Percentiles rank a stretch among this genome's conserved stretches.
These are phyloP conservation scores for Amyloporia xantha DNA, from an alignment of 768 basidiomycete genomes.

Conservation along the genomic window DNA sequence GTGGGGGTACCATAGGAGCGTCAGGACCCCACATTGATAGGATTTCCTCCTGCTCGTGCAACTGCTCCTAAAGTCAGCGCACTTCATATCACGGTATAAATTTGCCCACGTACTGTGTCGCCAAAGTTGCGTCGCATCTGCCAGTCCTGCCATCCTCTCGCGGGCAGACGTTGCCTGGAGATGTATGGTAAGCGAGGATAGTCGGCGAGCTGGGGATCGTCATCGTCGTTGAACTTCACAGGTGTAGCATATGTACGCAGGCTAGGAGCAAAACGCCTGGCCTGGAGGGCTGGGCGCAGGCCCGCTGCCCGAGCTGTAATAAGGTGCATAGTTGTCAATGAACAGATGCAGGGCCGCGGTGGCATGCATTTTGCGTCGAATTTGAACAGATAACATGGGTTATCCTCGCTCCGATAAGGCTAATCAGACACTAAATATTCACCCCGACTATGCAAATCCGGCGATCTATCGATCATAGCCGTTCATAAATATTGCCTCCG, in stretches of 20 bases:
- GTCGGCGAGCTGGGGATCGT: conserved; percentile 63
- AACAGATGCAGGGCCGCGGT: background rate
- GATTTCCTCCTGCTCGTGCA: conserved; percentile 77
- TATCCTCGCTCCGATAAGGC: too few species aligned
- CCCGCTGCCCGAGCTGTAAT: conserved; percentile 33
- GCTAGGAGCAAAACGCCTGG: conserved; percentile 7
- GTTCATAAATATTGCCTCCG: too few species aligned
- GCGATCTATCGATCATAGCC: too few species aligned
- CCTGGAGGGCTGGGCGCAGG: conserved; percentile 23
- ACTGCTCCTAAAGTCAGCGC: conserved; percentile 31
- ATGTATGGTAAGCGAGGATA: conserved; percentile 68
- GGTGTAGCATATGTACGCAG: conserved; percentile 24
- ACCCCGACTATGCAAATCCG: too few species aligned
- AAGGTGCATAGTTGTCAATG: conserved; percentile 11
- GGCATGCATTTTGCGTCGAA: background rate
- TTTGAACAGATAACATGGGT: background rate
- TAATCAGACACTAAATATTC: too few species aligned
- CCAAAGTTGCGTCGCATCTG: conserved; percentile 78
- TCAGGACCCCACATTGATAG: conserved; percentile 89
- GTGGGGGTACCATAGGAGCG: conserved; percentile 51
- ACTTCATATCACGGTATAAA: conserved; percentile 3
- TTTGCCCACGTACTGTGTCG: conserved; percentile 50
- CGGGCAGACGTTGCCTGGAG: conserved; percentile 55
- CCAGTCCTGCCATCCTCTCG: conserved; percentile 67
- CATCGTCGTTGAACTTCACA: conserved; percentile 24